Evolutionary conservation across 352 stramenopile genomes (phyloP), one percentile per base, ranked within the genome.

Genomic region (Phytophthora boehmeriae): DNA sequence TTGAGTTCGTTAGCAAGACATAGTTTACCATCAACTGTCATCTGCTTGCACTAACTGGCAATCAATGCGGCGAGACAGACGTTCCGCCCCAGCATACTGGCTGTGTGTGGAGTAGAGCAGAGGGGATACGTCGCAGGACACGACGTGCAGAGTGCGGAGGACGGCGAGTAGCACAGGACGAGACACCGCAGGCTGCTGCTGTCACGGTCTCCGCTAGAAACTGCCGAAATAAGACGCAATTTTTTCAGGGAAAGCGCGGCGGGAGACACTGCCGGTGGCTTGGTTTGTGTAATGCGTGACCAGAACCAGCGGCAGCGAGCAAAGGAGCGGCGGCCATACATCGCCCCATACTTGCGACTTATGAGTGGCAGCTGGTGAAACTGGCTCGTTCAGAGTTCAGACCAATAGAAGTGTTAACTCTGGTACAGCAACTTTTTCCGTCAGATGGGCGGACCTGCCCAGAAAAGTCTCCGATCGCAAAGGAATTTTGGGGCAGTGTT

Each of bases 61-160:
- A 75, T 65, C 27, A 75, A 62, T 2, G 48, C 62, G 8, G 52
- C 62, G 5, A 75, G 38, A 49, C 47, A 72, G 54, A 69, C 48
- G 42, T 63, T 69, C 55, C 56, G 67, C 44, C 62, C 47, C 25
- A 72, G 17, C 67, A 75, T 71, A 6, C 1, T 36, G 42, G 3
- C 28, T 55, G 22, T 19, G 5, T 27, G n/a, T 5, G 25, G 16
- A 28, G 14, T 16, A 28, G 11, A 11, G 11, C 3, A n/a, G 19
- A 19, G 17, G n/a, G 20, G 25, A 30, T 73, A 73, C 59, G 48
- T 51, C 59, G 53, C 64, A n/a, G 58, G 35, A 52, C 23, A 63
- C 42, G 54, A 62, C 59, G 60, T 72, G 34, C 8, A 35, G 32
- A 30, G 27, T 56, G 23, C 14, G 8, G 30, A 11, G 4, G 47